These are phyloP conservation scores for Blastobotrys serpentis DNA, from an alignment of 1,139 yeast genomes.

Conservation along the genomic window DNA sequence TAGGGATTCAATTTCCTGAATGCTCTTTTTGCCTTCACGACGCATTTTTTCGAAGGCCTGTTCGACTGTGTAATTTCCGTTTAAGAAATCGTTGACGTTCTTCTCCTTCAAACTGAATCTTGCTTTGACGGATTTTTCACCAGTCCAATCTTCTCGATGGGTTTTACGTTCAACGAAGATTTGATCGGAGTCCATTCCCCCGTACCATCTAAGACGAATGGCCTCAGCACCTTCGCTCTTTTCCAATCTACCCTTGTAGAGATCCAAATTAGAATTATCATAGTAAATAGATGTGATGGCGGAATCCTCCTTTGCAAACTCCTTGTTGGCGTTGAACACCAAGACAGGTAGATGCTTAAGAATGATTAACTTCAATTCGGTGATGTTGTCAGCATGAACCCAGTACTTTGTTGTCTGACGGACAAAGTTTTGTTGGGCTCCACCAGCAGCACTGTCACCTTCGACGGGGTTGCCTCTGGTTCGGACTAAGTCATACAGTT, in stretches of 20 bases:
- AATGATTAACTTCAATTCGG: constrained; percentile 90
- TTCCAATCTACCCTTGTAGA: constrained; percentile 89
- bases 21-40: constrained; percentile 84
- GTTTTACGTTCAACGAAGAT: constrained; percentile 96
- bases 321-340: constrained; percentile 94
- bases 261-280: constrained; percentile 83
- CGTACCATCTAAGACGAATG: constrained; percentile 96
- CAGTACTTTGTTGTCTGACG: constrained; percentile 98
- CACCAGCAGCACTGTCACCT: constrained; percentile 97
- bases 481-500: constrained; percentile 86
- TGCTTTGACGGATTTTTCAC: constrained; percentile 97
- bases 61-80: constrained; percentile 79
- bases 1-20: constrained; percentile 83
- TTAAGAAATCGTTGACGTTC: constrained; percentile 77
- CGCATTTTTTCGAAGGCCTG: constrained; percentile 91
- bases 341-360: constrained; percentile 93
- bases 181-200: constrained; percentile 91
- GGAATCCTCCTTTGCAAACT: constrained; percentile 88
- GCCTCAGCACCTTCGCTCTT: constrained; percentile 99
- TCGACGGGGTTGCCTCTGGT: constrained; percentile 92
- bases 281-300: constrained; percentile 96
- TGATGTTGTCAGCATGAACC: constrained; percentile 98
- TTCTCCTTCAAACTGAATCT: constrained; percentile 90
- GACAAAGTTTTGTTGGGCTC: constrained; percentile 94
- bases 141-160: constrained; percentile 99